Evolutionary conservation across 371 early-diverging fungal genomes (phyloP), one percentile per base, ranked within the genome.

Genomic region (Mortierella sp.): DNA sequence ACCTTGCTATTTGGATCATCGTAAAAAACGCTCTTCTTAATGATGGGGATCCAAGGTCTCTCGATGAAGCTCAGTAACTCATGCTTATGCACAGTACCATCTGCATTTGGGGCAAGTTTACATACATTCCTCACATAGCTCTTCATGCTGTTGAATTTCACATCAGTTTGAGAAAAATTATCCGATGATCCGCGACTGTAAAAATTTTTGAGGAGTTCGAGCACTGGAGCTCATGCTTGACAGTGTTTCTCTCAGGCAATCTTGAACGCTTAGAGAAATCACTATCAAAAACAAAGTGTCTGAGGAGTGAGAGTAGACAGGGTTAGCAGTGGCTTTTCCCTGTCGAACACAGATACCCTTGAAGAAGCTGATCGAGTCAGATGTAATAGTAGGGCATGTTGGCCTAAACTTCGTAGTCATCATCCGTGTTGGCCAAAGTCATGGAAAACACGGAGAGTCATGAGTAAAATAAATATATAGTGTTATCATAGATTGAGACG

Each of bases 381-480:
- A 79, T 19, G 51, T 63, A 61, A n/a, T 2, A 49, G 1, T 19
- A 58, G 28, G 3, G 68, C 72, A 19, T 35, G 51, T 13, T 64
- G 12, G 13, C 68, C 77, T 8, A 15, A 0, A 73, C 79, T 4
- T 69, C 63, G 28, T 74, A 79, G 56, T 70, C 79, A 12, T 62
- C 55, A 19, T 51, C 40, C 47, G 2, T 49, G 28, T 0, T 31
- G 7, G 2, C 34, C 15, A 9, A 31, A 15, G 53, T 29, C 29
- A 13, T 53, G 1, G 8, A 28, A 12, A 7, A 29, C 53, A 8
- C 17, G 15, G 28, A 53, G 2, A 8, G 53, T 26, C 53, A 53
- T 23, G 29, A 53, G 7, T 12, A 53, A 10, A 9, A 26, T 15
- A 26, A 26, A 28, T 26, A 26, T 5, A 53, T 2, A 22, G 9